These are phyloP conservation scores for Smittium culicis DNA, from an alignment of 371 early-diverging fungal species.

Conservation along the genomic window DNA sequence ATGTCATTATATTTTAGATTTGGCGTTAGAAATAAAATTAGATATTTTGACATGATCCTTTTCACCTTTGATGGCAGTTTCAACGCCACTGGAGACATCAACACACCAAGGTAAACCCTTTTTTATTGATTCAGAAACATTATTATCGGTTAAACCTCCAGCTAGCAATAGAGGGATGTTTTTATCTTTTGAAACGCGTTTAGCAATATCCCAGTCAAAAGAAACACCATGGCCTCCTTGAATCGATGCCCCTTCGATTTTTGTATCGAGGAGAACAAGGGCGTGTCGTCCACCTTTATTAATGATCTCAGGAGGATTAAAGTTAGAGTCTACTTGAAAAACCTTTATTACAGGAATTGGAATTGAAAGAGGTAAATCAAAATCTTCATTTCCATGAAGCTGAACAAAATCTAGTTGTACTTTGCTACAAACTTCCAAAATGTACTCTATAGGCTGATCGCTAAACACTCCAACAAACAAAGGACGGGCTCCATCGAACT, in stretches of 20 bases:
- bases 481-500: slow-evolving; percentile 30
- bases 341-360: slow-evolving; percentile 80
- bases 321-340: slow-evolving; percentile 54
- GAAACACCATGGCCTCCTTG: slow-evolving; percentile 52
- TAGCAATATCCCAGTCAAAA: slow-evolving; percentile 70
- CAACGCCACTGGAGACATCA: slow-evolving; percentile 87
- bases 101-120: slow-evolving; percentile 68
- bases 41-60: slow-evolving; percentile 9
- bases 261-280: slow-evolving; percentile 54
- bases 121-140: slow-evolving; percentile 55
- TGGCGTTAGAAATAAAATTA: slow-evolving; percentile 6
- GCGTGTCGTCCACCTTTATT: slow-evolving; percentile 29
- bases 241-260: slow-evolving; percentile 43
- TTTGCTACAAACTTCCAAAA: slow-evolving; percentile 44
- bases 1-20: background rate
- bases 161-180: slow-evolving; percentile 65
- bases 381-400: slow-evolving; percentile 74
- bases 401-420: slow-evolving; percentile 80
- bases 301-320: slow-evolving; percentile 14
- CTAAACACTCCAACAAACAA: slow-evolving; percentile 86
- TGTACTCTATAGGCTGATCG: slow-evolving; percentile 61
- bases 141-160: slow-evolving; percentile 77
- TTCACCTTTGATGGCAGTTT: slow-evolving; percentile 35
- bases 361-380: slow-evolving; percentile 44
- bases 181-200: slow-evolving; percentile 29